Percentiles rank a stretch among this genome's conserved stretches.
Evolutionary conservation across 2,329 filamentous ascomycete genomes (phyloP).

Genomic region (Exophiala bonariae): DNA sequence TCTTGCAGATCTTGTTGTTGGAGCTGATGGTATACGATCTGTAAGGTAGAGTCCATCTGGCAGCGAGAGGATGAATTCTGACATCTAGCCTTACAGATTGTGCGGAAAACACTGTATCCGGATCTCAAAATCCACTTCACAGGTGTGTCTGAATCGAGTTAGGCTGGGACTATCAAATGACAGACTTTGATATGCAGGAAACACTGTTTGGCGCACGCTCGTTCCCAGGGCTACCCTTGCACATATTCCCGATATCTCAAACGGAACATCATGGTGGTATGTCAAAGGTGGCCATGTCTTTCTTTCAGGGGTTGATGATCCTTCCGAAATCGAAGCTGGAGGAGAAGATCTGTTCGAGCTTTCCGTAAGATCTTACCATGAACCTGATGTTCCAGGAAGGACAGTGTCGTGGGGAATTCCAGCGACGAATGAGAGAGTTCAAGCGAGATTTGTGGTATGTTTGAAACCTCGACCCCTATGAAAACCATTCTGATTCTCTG

Average conservation of each 20-base stretch:
- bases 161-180: too few species aligned
- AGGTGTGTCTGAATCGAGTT: too few species aligned
- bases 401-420: slow-evolving; percentile 22
- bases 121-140: slow-evolving; percentile 48
- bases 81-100: too few species aligned
- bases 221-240: slow-evolving; percentile 39
- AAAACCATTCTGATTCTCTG: not conserved
- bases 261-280: slow-evolving; percentile 45
- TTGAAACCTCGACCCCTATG: not conserved
- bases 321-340: slow-evolving; percentile 10
- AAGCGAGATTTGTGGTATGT: slow-evolving; percentile 37
- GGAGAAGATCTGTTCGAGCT: slow-evolving; percentile 40
- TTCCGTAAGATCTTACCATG: slow-evolving; percentile 36
- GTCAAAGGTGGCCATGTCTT: slow-evolving; percentile 43
- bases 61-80: too few species aligned
- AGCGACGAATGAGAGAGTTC: slow-evolving; percentile 25
- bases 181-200: slow-evolving; percentile 38
- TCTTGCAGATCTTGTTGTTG: slow-evolving; percentile 62
- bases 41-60: too few species aligned
- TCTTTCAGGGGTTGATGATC: slow-evolving; percentile 40
- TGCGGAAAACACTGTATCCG: slow-evolving; percentile 42
- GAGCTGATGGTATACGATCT: slow-evolving; percentile 68
- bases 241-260: slow-evolving; percentile 33
- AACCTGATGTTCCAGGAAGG: slow-evolving; percentile 23
- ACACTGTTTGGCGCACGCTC: slow-evolving; percentile 48